phyloP scores from a whole-genome alignment of 2,329 filamentous ascomycete genomes.

The Nothophoma quercina region DNA sequence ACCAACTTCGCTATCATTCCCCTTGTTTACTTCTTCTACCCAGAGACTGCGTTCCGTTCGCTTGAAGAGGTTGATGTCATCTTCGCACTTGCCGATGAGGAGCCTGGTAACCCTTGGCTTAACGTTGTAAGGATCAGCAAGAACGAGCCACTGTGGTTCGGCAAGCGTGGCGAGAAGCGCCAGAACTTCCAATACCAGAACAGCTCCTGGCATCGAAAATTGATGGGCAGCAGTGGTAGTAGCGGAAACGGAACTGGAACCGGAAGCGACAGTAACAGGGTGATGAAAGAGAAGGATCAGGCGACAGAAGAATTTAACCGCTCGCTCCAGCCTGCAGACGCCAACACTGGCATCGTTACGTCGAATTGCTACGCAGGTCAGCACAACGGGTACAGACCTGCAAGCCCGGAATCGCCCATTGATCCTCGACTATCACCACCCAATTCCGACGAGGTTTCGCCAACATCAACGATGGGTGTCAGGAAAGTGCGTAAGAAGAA shows the following conservation, averaged over 20 bases:
- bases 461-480: slow-evolving; percentile 9
- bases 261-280: slow-evolving; percentile 19
- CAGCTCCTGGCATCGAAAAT: slow-evolving; percentile 35
- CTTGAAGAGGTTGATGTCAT: slow-evolving; percentile 75
- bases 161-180: slow-evolving; percentile 59
- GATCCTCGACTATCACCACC: slow-evolving; percentile 15
- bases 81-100: slow-evolving; percentile 62
- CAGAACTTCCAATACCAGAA: slow-evolving; percentile 59
- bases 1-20: slow-evolving; percentile 62
- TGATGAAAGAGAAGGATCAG: slow-evolving; percentile 14
- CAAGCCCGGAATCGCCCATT: slow-evolving; percentile 19
- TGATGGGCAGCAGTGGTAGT: slow-evolving; percentile 24
- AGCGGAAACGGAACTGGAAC: slow-evolving; percentile 25
- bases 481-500: slow-evolving; percentile 16
- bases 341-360: background rate
- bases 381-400: background rate
- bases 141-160: slow-evolving; percentile 63
- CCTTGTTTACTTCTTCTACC: slow-evolving; percentile 66
- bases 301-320: slow-evolving; percentile 7
- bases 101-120: slow-evolving; percentile 55
- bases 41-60: slow-evolving; percentile 62
- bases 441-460: background rate
- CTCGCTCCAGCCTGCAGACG: slow-evolving; percentile 5
- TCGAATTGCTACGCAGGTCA: slow-evolving; percentile 7
- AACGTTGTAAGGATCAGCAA: slow-evolving; percentile 58